phyloP scores from a whole-genome alignment of 257 asterid genomes.

The Petunia secreta region DNA sequence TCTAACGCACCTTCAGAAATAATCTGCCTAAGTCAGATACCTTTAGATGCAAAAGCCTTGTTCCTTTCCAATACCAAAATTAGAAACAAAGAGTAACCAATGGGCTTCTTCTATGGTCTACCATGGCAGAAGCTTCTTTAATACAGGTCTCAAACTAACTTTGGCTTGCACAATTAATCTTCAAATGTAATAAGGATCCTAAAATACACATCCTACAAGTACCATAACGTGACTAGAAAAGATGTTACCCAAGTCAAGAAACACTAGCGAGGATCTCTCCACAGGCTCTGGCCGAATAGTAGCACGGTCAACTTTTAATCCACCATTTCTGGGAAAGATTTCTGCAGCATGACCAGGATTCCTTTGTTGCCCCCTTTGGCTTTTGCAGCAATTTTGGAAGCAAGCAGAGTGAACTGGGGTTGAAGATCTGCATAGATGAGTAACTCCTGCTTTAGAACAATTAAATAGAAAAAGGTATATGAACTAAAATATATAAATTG shows the following conservation, averaged over 20 bases:
- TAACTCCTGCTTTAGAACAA: neutral
- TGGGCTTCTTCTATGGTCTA: neutral
- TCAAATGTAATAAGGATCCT: neutral
- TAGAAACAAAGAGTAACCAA: neutral
- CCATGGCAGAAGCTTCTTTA: neutral
- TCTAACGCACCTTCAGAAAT: neutral
- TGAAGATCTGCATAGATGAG: neutral
- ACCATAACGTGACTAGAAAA: neutral
- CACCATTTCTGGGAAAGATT: neutral
- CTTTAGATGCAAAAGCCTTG: neutral
- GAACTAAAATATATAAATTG: neutral
- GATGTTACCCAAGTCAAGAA: neutral
- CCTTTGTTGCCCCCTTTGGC: neutral
- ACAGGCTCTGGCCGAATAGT: neutral
- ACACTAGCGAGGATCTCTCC: neutral
- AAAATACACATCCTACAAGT: conserved; percentile 5
- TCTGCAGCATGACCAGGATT: conserved; percentile 6
- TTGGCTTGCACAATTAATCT: neutral
- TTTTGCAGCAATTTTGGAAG: conserved; percentile 6
- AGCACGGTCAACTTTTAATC: neutral
- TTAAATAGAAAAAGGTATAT: neutral
- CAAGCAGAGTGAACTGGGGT: neutral
- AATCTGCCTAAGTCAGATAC: neutral
- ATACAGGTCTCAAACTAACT: neutral
- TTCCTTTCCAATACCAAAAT: neutral